Percentiles rank a stretch among this genome's conserved stretches.
These are phyloP conservation scores for Aureobasidium pullulans DNA, from an alignment of 2,329 filamentous ascomycete species.

Conservation along the genomic window DNA sequence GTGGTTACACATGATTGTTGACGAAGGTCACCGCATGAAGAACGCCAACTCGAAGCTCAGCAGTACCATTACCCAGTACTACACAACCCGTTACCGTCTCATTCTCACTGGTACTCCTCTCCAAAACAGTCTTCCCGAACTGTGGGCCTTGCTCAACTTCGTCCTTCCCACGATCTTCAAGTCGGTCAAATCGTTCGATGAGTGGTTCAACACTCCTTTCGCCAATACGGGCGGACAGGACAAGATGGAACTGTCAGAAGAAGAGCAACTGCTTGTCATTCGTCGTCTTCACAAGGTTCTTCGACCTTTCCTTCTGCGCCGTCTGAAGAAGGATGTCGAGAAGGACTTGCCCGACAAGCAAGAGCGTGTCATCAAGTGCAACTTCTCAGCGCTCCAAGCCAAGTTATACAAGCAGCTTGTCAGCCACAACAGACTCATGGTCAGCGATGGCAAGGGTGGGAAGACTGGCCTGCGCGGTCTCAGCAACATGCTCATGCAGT, in stretches of 20 bases:
- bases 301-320: constrained; percentile 91
- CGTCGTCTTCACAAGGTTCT: constrained; percentile 96
- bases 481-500: constrained; percentile 99
- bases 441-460: constrained; percentile 90
- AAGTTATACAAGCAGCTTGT: constrained; percentile 97
- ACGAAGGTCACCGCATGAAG: constrained; percentile 99
- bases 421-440: constrained; percentile 86
- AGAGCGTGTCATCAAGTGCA: constrained; percentile 98
- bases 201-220: constrained; percentile 99
- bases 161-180: constrained; percentile 98
- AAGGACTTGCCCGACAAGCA: constrained; percentile 98
- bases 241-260: constrained; percentile 98
- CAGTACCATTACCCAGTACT: constrained; percentile 90
- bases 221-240: constrained; percentile 97
- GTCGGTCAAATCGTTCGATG: constrained; percentile 95
- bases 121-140: constrained; percentile 91
- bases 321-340: constrained; percentile 98
- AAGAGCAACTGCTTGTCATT: constrained; percentile 98
- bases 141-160: constrained; percentile 98
- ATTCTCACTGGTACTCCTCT: constrained; percentile 96
- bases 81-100: constrained; percentile 86
- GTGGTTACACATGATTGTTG: constrained; percentile 99
- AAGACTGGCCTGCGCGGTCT: constrained; percentile 90
- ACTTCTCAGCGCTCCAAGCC: constrained; percentile 87
- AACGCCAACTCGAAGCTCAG: constrained; percentile 94